Base-by-base conservation (phyloP, 257 asterid genomes). In the Leonotis leonurus region DNA sequence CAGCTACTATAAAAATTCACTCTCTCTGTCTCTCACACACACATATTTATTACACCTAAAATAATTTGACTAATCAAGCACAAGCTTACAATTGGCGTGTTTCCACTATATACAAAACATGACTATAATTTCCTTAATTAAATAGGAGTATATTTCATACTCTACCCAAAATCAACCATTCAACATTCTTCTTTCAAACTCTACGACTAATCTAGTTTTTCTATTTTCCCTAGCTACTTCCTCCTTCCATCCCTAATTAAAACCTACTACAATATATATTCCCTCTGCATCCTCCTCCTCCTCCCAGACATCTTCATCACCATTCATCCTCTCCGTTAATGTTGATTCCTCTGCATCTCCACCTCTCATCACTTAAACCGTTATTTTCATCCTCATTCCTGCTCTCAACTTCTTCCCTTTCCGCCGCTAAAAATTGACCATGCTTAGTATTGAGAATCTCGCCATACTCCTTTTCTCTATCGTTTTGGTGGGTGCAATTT, bases 401-500 rank as follows among this genome's bases (percentile, higher is more conserved):
- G 22, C 48, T 40, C 56, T 51, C 49, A 8, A 10, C 8, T 0
- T 22, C 55, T 22, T 32, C 30, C 16, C 0, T 22, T 35, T 55
- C 30, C 43, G 27, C 16, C 12, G n/a, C 27, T 14, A 7, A 10
- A 7, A 10, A 61, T 56, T 25, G 41, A 70, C 70, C 74, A 85
- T 90, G 95, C 55, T 79, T 61, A 13, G 17, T 35, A 56, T 77
- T 30, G 8, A 64, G 29, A 77, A 71, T 71, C 75, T 74, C 18
- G 59, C 63, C 8, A 16, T 86, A 52, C 63, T 79, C 20, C 1
- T 80, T 46, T 55, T 74, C 5, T 40, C 78, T 12, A 44, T 80
- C 17, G 26, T 80, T 27, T 26, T 67, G 5, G 40, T 79, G 11
- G 67, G 56, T 29, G 4, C 80, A 16, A 13, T 68, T 24, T 25